phyloP scores from a whole-genome alignment of 2,329 filamentous ascomycete genomes.

The Chaetomiaceae sp. region DNA sequence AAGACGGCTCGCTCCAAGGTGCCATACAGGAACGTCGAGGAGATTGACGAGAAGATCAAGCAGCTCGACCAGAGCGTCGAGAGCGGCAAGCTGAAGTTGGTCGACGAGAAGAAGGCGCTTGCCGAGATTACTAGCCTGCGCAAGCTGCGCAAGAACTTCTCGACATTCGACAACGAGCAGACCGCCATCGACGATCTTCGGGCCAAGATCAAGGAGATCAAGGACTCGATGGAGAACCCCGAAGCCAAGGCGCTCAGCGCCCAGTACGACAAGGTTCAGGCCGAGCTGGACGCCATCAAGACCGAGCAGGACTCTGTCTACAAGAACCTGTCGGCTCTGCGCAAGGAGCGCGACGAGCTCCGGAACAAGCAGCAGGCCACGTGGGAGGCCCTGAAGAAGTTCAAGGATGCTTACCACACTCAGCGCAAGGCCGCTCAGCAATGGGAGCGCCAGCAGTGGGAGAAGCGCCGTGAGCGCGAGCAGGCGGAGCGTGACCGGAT shows the following conservation, averaged over 20 bases:
- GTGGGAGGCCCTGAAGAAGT: slow-evolving; percentile 72
- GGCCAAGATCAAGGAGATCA: slow-evolving; percentile 81
- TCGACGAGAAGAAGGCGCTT: slow-evolving; percentile 94
- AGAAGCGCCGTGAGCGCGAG: slow-evolving; percentile 70
- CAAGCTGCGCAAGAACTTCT: slow-evolving; percentile 89
- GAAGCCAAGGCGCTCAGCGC: slow-evolving; percentile 85
- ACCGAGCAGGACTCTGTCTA: slow-evolving; percentile 86
- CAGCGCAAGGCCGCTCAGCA: slow-evolving; percentile 76
- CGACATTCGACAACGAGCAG: slow-evolving; percentile 75
- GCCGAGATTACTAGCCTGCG: slow-evolving; percentile 75
- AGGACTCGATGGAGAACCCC: slow-evolving; percentile 85
- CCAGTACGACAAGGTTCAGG: slow-evolving; percentile 77
- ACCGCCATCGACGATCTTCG: slow-evolving; percentile 86
- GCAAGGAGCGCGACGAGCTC: slow-evolving; percentile 80
- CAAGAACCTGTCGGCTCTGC: slow-evolving; percentile 79
- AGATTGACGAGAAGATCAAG: slow-evolving; percentile 79
- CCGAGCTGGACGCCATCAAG: slow-evolving; percentile 86
- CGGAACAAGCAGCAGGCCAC: slow-evolving; percentile 84
- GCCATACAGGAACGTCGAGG: slow-evolving; percentile 80
- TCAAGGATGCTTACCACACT: slow-evolving; percentile 86
- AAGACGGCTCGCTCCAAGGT: slow-evolving; percentile 79
- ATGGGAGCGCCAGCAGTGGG: slow-evolving; percentile 78
- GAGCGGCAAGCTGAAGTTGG: slow-evolving; percentile 85
- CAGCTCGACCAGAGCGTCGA: slow-evolving; percentile 81
- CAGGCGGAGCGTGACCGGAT: slow-evolving; percentile 74